Evolutionary conservation across 2,329 filamentous ascomycete species (phyloP), one percentile per base, ranked within the genome.

Genomic region (Fusarium sp.): DNA sequence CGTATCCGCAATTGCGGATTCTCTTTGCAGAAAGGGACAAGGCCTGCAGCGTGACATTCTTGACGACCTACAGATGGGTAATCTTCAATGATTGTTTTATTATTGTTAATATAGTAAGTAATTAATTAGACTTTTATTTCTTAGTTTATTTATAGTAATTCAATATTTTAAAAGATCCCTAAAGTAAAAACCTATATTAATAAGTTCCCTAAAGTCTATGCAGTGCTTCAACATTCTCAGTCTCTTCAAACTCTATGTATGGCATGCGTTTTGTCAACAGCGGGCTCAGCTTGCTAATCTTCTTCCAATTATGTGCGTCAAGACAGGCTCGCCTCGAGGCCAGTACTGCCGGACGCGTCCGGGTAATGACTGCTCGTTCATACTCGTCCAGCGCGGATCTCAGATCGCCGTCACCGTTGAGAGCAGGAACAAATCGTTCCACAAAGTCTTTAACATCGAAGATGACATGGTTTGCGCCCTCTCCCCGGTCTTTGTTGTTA

Each of bases 401-500:
- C 9, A 84, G 53, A 3, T 60, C 52, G 18, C 38, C 44, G 13
- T 28, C 8, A 6, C 33, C 21, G 16, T 46, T 30, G 18, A 76
- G 67, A 4, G 67, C 30, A 0, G 81, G 78, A 0, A 75, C 35
- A 2, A 84, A 72, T 9, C 75, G 75, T 15, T 82, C 80, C 0
- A 82, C 80, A 47, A 89, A 81, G 40, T 86, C 84, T 5, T 81
- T 75, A 0, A 87, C 85, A 73, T 90, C 88, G 11, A 85, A 77
- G 40, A 90, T 87, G 6, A 85, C 87, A 58, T 89, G 87, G 69
- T 90, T 90, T 10, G 86, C 87, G 2, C 87, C 88, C 78, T 90
- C 88, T 6, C 88, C 88, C 18, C 88, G 84, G 73, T 87, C 88
- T 90, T 32, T 2, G 0, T 0, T 2, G 11, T 46, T 53, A 50